These are phyloP conservation scores for Takakia lepidozioides DNA, from an alignment of 225 moss, liverwort and hornwort species.

Conservation along the genomic window DNA sequence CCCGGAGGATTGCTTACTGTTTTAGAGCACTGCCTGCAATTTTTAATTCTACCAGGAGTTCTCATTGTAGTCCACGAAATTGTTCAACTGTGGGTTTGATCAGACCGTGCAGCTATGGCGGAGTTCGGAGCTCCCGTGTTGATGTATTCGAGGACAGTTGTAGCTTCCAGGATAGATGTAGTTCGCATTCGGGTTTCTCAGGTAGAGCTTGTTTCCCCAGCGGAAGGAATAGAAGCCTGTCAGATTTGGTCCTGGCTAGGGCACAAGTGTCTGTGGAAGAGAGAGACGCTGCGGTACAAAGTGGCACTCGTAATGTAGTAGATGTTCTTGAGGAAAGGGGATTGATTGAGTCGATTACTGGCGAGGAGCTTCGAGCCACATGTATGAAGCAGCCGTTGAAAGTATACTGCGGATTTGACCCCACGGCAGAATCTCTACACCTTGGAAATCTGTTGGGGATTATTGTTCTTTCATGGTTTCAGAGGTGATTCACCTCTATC, in stretches of 20 bases:
- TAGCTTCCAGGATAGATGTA: too few species aligned
- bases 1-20: too few species aligned
- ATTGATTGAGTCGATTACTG: conserved; percentile 68
- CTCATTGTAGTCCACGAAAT: too few species aligned
- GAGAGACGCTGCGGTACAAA: conserved; percentile 4
- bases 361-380: conserved; percentile 54
- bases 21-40: too few species aligned
- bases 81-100: neutral
- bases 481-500: too few species aligned
- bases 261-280: neutral
- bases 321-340: conserved; percentile 80
- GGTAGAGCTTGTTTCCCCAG: too few species aligned
- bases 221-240: too few species aligned
- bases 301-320: conserved; percentile 53
- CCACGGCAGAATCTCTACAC: conserved; percentile 90
- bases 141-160: neutral
- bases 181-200: too few species aligned
- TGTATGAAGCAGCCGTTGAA: conserved; percentile 61
- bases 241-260: neutral
- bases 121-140: neutral
- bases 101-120: neutral
- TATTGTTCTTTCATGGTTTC: conserved; percentile 92
- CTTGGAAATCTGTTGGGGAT: conserved; percentile 87
- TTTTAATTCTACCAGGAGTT: too few species aligned
- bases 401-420: conserved; percentile 94